These are phyloP conservation scores for Pichia phayaonensis DNA, from an alignment of 805 yeast species.

Conservation along the genomic window DNA sequence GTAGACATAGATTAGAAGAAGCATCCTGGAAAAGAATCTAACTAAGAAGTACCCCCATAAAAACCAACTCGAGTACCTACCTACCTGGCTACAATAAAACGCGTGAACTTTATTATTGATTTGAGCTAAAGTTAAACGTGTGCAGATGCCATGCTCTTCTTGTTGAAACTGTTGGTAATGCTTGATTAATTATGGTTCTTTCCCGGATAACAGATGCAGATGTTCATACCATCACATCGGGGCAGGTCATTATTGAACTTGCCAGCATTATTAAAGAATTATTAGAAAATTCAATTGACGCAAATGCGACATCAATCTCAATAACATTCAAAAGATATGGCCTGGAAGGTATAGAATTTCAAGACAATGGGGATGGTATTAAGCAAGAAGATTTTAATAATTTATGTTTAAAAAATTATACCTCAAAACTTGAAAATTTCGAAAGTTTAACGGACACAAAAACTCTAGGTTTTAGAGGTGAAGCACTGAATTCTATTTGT, in stretches of 20 bases:
- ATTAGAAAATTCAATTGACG: slow-evolving; percentile 83
- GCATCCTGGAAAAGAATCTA: background rate
- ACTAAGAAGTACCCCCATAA: too few species aligned
- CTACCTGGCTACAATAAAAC: too few species aligned
- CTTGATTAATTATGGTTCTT: slow-evolving; percentile 19
- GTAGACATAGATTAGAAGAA: background rate
- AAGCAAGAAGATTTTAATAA: slow-evolving; percentile 39
- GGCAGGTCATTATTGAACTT: slow-evolving; percentile 83
- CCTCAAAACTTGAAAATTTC: slow-evolving; percentile 55
- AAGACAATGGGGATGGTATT: slow-evolving; percentile 67
- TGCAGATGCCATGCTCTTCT: background rate
- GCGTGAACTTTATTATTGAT: background rate
- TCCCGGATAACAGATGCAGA: slow-evolving; percentile 41
- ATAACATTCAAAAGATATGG: slow-evolving; percentile 59
- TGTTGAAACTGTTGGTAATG: background rate
- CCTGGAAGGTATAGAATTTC: slow-evolving; percentile 56
- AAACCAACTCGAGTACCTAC: too few species aligned
- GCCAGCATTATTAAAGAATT: slow-evolving; percentile 76
- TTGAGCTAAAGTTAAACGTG: background rate
- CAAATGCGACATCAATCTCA: slow-evolving; percentile 60
- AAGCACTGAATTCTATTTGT: slow-evolving; percentile 68
- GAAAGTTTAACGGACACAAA: slow-evolving; percentile 43
- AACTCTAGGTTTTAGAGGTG: slow-evolving; percentile 76
- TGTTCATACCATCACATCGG: slow-evolving; percentile 75
- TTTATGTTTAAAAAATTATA: slow-evolving; percentile 55